Percentiles rank a stretch among this genome's conserved stretches.
These are phyloP conservation scores for Acacia melanoxylon DNA, from an alignment of 306 rosid genomes.

Conservation along the genomic window DNA sequence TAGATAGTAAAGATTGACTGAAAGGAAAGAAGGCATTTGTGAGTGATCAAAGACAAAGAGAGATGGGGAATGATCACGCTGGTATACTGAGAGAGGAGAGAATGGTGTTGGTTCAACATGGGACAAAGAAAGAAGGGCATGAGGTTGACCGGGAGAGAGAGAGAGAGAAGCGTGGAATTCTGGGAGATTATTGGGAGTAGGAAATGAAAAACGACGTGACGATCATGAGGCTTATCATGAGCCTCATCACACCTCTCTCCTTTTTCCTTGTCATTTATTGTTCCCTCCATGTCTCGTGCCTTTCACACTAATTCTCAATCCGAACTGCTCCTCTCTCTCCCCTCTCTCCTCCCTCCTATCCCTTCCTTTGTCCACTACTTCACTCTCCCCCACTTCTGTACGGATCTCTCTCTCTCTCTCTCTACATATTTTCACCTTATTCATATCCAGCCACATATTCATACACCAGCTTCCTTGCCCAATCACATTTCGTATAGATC, in stretches of 20 bases:
- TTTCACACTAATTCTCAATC: constrained; percentile 89
- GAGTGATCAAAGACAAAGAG: constrained; percentile 53
- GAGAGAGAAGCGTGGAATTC: constrained; percentile 65
- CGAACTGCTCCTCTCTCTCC: constrained; percentile 76
- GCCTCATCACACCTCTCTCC: constrained; percentile 57
- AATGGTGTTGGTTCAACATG: constrained; percentile 51
- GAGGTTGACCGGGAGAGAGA: constrained; percentile 61
- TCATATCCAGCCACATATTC: not conserved
- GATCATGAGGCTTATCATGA: constrained; percentile 93
- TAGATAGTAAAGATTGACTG: constrained; percentile 44
- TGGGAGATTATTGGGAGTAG: constrained; percentile 89
- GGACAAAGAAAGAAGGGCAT: constrained; percentile 51
- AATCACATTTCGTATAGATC: not conserved
- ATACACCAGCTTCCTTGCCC: not conserved
- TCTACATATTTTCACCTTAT: constrained; percentile 17
- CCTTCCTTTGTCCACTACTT: not conserved
- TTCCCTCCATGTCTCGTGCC: constrained; percentile 66
- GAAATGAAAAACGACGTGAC: constrained; percentile 92
- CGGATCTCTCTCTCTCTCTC: constrained; percentile 14
- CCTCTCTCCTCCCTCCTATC: not conserved
- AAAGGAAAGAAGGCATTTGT: constrained; percentile 25
- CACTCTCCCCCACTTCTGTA: constrained; percentile 15
- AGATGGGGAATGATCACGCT: constrained; percentile 65
- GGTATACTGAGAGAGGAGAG: constrained; percentile 19
- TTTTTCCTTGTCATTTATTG: constrained; percentile 51